These are phyloP conservation scores for Verticillium nonalfalfae DNA, from an alignment of 2,329 filamentous ascomycete genomes.

Conservation along the genomic window DNA sequence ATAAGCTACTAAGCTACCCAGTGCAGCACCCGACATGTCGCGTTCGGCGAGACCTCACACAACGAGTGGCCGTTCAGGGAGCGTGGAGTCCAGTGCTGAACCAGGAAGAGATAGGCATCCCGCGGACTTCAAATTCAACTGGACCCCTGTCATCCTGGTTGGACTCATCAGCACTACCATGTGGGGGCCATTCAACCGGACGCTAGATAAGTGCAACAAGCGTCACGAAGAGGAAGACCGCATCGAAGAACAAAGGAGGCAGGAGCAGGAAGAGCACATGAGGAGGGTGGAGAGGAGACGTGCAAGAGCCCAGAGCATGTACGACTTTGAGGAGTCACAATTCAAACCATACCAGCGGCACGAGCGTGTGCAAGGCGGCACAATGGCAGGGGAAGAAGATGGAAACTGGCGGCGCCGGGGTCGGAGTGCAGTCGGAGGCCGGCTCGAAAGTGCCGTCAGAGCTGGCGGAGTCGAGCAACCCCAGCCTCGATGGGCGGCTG, in stretches of 20 bases:
- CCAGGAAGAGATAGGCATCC: slow-evolving; percentile 29
- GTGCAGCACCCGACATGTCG: slow-evolving; percentile 11
- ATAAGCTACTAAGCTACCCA: neutral
- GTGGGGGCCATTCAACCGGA: slow-evolving; percentile 32
- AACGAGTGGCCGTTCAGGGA: slow-evolving; percentile 25
- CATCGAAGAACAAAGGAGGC: slow-evolving; percentile 5
- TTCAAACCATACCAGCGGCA: neutral
- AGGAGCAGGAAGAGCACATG: neutral
- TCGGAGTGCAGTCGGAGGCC: neutral
- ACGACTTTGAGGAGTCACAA: neutral
- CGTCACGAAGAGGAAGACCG: slow-evolving; percentile 8
- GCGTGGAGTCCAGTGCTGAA: slow-evolving; percentile 29
- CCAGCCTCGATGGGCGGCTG: neutral
- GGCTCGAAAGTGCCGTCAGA: neutral
- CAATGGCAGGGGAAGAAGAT: neutral
- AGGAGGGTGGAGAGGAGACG: neutral
- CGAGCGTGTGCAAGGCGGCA: neutral
- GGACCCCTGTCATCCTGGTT: slow-evolving; percentile 30
- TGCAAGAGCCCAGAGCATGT: neutral
- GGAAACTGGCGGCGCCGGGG: neutral
- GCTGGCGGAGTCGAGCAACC: neutral
- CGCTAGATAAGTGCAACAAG: slow-evolving; percentile 21
- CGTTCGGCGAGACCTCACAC: neutral
- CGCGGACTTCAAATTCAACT: slow-evolving; percentile 32
- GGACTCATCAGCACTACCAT: slow-evolving; percentile 26